Conservation (phyloP, 1,284 basidiomycete species). For the Apiotrichum laibachii region DNA sequence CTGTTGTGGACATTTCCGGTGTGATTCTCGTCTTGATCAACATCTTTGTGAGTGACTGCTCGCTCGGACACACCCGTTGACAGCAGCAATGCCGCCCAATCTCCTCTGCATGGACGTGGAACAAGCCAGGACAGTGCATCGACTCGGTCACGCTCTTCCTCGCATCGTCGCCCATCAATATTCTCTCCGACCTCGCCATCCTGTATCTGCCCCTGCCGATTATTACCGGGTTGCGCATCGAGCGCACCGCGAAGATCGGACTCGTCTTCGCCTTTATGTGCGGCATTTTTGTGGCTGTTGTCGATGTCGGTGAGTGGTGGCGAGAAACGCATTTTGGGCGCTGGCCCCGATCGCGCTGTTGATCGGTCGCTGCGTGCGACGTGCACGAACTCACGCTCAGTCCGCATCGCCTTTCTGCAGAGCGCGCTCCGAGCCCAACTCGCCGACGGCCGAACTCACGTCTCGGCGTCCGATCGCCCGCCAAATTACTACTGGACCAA, state of each 20-base stretch:
- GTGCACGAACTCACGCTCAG: slow-evolving; percentile 5
- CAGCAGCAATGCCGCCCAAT: slow-evolving; percentile 43
- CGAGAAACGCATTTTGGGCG: neutral
- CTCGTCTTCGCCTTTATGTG: slow-evolving; percentile 48
- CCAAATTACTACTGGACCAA: slow-evolving; percentile 43
- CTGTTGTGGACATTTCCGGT: slow-evolving; percentile 44
- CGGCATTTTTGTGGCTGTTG: slow-evolving; percentile 47
- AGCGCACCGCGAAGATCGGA: slow-evolving; percentile 45
- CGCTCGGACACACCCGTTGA: neutral
- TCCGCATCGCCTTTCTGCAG: slow-evolving; percentile 48
- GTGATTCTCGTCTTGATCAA: slow-evolving; percentile 47
- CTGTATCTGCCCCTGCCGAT: slow-evolving; percentile 49
- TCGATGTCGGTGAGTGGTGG: slow-evolving; percentile 38
- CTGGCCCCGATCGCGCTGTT: neutral
- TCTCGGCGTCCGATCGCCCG: slow-evolving; percentile 19
- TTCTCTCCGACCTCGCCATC: slow-evolving; percentile 50
- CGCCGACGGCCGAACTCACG: slow-evolving; percentile 8
- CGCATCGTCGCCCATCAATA: slow-evolving; percentile 47
- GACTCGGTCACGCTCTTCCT: slow-evolving; percentile 47
- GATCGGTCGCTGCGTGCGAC: neutral
- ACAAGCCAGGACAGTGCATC: slow-evolving; percentile 34
- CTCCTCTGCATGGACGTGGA: slow-evolving; percentile 32
- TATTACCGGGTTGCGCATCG: slow-evolving; percentile 47
- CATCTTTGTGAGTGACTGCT: slow-evolving; percentile 35
- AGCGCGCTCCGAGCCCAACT: slow-evolving; percentile 34